Evolutionary conservation across 306 rosid species (phyloP).

Genomic region (cucumber (Cucumis sativus)): DNA sequence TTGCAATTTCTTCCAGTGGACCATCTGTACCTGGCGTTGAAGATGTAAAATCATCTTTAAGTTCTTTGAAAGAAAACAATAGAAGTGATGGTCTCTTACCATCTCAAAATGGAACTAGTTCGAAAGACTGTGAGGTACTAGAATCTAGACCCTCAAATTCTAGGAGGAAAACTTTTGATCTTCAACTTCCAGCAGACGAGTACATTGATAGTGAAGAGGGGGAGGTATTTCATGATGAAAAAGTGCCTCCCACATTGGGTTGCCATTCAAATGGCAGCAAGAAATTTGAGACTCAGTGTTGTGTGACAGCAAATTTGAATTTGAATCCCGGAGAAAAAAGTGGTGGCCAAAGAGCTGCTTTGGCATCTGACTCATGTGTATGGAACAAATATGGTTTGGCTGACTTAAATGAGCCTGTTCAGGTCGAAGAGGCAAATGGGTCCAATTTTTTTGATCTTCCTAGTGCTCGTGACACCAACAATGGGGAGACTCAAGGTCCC

Average conservation of each 20-base stretch:
- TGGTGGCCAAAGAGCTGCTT: conserved; percentile 32
- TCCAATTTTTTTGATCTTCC: conserved; percentile 26
- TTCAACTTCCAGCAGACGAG: conserved; percentile 82
- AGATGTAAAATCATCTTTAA: conserved; percentile 29
- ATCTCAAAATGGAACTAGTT: conserved; percentile 43
- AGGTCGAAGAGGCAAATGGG: conserved; percentile 51
- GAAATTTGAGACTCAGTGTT: conserved; percentile 26
- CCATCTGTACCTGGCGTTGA: conserved; percentile 42
- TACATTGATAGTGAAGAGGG: conserved; percentile 74
- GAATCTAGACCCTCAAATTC: conserved; percentile 74
- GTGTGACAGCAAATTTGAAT: conserved; percentile 36
- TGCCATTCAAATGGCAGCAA: conserved; percentile 28
- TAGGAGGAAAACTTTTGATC: conserved; percentile 75
- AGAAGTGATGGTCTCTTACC: conserved; percentile 31
- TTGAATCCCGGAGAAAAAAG: conserved; percentile 25
- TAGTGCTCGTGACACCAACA: conserved; percentile 19
- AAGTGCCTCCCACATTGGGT: conserved; percentile 25
- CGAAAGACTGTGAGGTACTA: conserved; percentile 52
- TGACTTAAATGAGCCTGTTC: conserved; percentile 77
- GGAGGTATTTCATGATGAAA: conserved; percentile 56
- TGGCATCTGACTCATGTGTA: conserved; percentile 32
- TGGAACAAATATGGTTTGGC: conserved; percentile 52
- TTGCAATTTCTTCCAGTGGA: conserved; percentile 38
- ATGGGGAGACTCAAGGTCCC: conserved; percentile 29
- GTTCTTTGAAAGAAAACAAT: conserved; percentile 27